A percentile compares a stretch with the other conserved stretches of the same genome.
These are phyloP conservation scores for Ceriops zippeliana DNA, from an alignment of 345 rosid genomes.

Conservation along the genomic window DNA sequence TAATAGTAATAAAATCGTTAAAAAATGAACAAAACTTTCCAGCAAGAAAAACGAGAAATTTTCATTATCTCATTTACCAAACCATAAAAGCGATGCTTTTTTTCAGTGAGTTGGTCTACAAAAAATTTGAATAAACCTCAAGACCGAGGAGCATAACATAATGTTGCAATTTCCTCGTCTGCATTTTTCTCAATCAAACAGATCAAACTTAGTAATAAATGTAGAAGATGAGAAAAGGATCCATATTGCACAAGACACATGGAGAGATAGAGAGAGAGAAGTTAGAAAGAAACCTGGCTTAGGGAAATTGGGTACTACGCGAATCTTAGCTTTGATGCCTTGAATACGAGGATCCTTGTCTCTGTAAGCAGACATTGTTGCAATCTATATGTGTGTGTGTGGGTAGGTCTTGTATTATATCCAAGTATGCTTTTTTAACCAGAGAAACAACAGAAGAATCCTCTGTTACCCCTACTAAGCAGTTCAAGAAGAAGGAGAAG, in stretches of 20 bases:
- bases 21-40: too few relatives aligned
- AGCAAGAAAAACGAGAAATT: too few relatives aligned
- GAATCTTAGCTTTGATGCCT: conserved; percentile 27
- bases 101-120: too few relatives aligned
- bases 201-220: neutral
- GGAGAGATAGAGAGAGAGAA: neutral
- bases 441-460: too few relatives aligned
- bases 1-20: too few relatives aligned
- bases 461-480: neutral
- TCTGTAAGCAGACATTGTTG: conserved; percentile 60
- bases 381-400: neutral
- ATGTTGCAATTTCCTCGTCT: neutral
- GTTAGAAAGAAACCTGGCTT: conserved; percentile 21
- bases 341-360: conserved; percentile 44
- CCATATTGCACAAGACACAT: neutral
- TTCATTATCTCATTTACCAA: too few relatives aligned
- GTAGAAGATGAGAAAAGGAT: neutral
- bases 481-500: neutral
- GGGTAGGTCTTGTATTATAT: neutral
- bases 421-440: neutral
- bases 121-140: neutral
- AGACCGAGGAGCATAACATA: neutral
- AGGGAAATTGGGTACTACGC: conserved; percentile 28
- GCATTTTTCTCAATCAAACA: neutral
- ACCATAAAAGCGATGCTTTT: too few relatives aligned